Base-by-base conservation (phyloP, 2,329 filamentous ascomycete genomes). In the Phialocephala sp. region DNA sequence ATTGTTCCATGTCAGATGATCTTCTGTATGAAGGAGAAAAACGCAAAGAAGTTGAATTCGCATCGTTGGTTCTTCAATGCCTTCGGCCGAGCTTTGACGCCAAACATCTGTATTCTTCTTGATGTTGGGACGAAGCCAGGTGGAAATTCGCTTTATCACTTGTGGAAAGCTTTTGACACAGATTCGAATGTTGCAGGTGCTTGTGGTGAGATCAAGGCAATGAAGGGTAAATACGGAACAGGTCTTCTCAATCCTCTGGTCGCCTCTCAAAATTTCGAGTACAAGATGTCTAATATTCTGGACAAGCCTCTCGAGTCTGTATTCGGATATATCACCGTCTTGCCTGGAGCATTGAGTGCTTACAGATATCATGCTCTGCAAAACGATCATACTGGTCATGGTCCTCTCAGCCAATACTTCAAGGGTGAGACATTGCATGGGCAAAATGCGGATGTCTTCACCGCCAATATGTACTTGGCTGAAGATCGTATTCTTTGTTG, bases 21-120 rank as follows among this genome's bases (percentile, higher is more conserved):
- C 73, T 99, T 99, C 79, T 99, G 96, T 75, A 82, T 99, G 68
- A 99, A 99, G 81, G 95, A 99, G 78, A 94, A 95, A 82, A 99
- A 99, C 77, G 87, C 91, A 76, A 96, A 97, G 80, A 99, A 99
- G 82, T 86, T 99, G 72, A 99, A 99, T 82, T 97, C 94, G 0
- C 95, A 99, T 79, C 89, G 95, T 64, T 99, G 95, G 95, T 98
- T 97, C 81, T 99, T 99, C 83, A 99, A 99, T 76, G 95, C 95
- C 0, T 97, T 99, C 76, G 96, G 95, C 36, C 89, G 90, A 69
- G 91, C 94, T 0, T 84, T 99, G 27, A 97, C 94, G 71, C 95
- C 95, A 0, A 99, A 99, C 71, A 91, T 99, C 39, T 99, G 95
- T 79, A 97, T 99, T 77, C 81, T 99, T 68, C 89, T 99, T 15